phyloP scores from a whole-genome alignment of 1,284 basidiomycete species.

The Ganoderma multipileum region DNA sequence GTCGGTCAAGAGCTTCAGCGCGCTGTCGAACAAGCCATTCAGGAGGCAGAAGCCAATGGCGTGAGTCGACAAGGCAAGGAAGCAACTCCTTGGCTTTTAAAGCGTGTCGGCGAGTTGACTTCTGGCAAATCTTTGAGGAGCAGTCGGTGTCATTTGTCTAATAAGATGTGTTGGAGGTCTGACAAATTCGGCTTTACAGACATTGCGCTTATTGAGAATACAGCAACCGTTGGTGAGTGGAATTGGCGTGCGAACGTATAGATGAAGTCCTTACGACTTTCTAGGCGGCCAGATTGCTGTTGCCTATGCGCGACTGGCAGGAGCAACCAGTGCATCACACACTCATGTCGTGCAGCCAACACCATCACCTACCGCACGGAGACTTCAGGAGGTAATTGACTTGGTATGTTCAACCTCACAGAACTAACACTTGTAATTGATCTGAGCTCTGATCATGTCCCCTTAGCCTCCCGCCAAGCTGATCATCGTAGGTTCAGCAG shows the following conservation, averaged over 20 bases:
- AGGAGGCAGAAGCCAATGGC: slow-evolving; percentile 85
- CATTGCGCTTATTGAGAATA: slow-evolving; percentile 90
- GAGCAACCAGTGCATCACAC: slow-evolving; percentile 17
- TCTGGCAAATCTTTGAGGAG: slow-evolving; percentile 75
- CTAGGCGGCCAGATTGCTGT: slow-evolving; percentile 83
- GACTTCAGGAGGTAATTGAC: neutral
- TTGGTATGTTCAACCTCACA: slow-evolving; percentile 1
- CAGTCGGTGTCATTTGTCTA: slow-evolving; percentile 52
- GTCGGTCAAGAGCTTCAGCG: slow-evolving; percentile 77
- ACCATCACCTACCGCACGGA: neutral
- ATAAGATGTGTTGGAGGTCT: neutral
- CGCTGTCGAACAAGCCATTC: slow-evolving; percentile 86
- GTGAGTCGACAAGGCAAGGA: slow-evolving; percentile 88
- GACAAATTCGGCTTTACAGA: slow-evolving; percentile 52
- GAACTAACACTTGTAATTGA: neutral
- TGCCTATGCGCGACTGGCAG: slow-evolving; percentile 69
- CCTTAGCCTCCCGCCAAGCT: slow-evolving; percentile 47
- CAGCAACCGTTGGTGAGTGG: slow-evolving; percentile 80
- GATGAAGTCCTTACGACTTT: slow-evolving; percentile 1
- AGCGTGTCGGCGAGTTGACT: slow-evolving; percentile 85
- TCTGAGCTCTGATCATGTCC: neutral
- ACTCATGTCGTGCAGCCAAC: slow-evolving; percentile 17
- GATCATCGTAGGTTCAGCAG: slow-evolving; percentile 83
- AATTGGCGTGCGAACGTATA: neutral
- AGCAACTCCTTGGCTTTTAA: slow-evolving; percentile 94